phyloP scores from a whole-genome alignment of 495 filamentous ascomycete genomes.

The Penicillium psychrofluorescens region DNA sequence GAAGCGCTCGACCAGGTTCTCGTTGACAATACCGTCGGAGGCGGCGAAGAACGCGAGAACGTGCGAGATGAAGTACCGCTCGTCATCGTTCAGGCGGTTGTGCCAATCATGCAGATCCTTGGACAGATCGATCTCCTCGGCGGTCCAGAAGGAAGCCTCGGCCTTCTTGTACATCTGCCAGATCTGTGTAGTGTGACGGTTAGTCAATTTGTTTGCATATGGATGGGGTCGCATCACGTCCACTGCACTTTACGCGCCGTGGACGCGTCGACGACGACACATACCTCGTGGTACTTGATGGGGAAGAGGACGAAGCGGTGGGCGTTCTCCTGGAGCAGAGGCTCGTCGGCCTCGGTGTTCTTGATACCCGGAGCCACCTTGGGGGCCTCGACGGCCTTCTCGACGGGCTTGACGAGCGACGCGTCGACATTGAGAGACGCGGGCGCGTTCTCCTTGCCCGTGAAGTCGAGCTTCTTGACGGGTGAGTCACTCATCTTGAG shows the following conservation, averaged over 20 bases:
- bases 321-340: constrained; percentile 90
- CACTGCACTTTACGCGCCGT: constrained; percentile 59
- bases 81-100: constrained; percentile 91
- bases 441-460: constrained; percentile 79
- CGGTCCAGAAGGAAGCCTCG: constrained; percentile 99
- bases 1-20: constrained; percentile 98
- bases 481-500: constrained; percentile 89
- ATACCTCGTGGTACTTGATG: constrained; percentile 98
- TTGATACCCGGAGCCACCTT: constrained; percentile 57
- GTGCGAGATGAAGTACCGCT: constrained; percentile 96
- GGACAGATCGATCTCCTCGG: constrained; percentile 97
- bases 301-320: constrained; percentile 96
- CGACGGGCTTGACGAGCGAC: constrained; percentile 40
- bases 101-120: constrained; percentile 99
- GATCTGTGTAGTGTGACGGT: constrained; percentile 50
- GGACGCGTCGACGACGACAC: constrained; percentile 50
- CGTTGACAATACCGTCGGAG: constrained; percentile 99
- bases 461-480: constrained; percentile 80
- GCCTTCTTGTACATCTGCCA: constrained; percentile 99
- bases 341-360: constrained; percentile 72
- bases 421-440: constrained; percentile 47
- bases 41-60: constrained; percentile 99
- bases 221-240: background rate
- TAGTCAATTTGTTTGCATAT: constrained; percentile 16
- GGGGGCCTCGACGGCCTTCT: constrained; percentile 37